Evolutionary conservation across 2,329 filamentous ascomycete species (phyloP), one percentile per base, ranked within the genome.

Genomic region (Mollisiaceae sp.): DNA sequence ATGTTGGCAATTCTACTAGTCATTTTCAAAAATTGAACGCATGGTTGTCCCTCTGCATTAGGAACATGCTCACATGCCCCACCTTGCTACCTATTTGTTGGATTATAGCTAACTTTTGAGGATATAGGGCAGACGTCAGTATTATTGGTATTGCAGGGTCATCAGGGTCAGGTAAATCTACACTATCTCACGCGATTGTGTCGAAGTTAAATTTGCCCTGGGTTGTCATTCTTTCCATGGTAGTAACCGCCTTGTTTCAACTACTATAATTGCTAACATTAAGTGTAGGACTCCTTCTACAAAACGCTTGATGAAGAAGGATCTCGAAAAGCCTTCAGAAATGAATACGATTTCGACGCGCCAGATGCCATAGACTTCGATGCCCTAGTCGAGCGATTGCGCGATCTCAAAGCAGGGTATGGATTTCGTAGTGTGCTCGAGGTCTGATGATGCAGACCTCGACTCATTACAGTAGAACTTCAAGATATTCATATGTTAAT

Each of bases 201-300:
- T 90, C 87, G 73, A 90, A 91, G 74, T 82, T 99, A 73, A 97
- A 95, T 79, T 82, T 99, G 69, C 95, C 95, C 64, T 99, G 95
- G 94, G 95, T 99, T 67, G 94, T 97, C 59, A 97, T 99, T 79
- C 80, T 99, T 73, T 97, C 94, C 50, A 98, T 99, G 90, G 93
- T 94, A 84, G 75, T 45, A 11, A 24, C 43, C n/a, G 15, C 27
- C 45, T 35, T 43, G 18, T 4, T n/a, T 32, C n/a, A 11, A 24
- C 20, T 14, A 14, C 60, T 11, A 8, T 47, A 32, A n/a, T 11
- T 60, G 27, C 47, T 63, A 63, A 41, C 14, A 8, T 20, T 52
- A 3, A 15, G n/a, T 41, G 1, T 73, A 97, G 93, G 95, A 99
- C 79, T 97, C 94, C 14, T 99, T 97, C 79, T 99, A 99, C 81